Percentiles rank a stretch among this genome's conserved stretches.
Conservation (phyloP, 1,284 basidiomycete genomes). For the Lentinus polychrous region DNA sequence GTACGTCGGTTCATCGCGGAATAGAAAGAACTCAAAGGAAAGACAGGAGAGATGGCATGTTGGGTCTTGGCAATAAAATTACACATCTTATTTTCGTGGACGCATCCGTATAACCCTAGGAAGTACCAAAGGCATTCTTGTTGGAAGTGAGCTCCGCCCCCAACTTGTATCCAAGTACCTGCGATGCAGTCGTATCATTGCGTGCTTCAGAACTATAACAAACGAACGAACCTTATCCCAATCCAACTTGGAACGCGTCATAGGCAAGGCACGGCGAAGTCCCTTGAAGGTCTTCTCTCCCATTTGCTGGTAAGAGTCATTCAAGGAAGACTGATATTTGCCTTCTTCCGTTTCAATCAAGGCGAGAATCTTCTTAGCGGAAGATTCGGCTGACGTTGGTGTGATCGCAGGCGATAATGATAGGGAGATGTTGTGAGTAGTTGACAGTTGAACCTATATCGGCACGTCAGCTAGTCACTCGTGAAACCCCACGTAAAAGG, state of each 20-base stretch:
- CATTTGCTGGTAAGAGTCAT: constrained; percentile 79
- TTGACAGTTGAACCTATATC: constrained; percentile 80
- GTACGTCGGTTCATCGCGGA: too few relatives aligned
- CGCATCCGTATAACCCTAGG: constrained; percentile 13
- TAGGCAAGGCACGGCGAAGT: constrained; percentile 78
- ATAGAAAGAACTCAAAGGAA: too few relatives aligned
- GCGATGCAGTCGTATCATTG: constrained; percentile 3
- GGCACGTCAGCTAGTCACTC: constrained; percentile 5
- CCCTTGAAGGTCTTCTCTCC: constrained; percentile 89
- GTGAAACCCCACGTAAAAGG: neutral
- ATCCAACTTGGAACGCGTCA: constrained; percentile 90
- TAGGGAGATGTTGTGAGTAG: constrained; percentile 63
- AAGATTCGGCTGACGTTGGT: constrained; percentile 42
- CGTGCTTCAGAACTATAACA: neutral
- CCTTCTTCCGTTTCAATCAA: constrained; percentile 76
- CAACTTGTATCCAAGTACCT: constrained; percentile 82
- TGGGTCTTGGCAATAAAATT: neutral
- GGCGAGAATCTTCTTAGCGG: constrained; percentile 71
- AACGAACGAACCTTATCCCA: constrained; percentile 78
- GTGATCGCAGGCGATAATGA: constrained; percentile 53
- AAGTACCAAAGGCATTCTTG: constrained; percentile 50
- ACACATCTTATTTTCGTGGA: neutral
- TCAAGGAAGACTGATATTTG: constrained; percentile 70
- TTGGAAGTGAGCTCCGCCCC: constrained; percentile 76
- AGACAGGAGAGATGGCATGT: too few relatives aligned